These are phyloP conservation scores for Aspergillus hortae DNA, from an alignment of 2,329 filamentous ascomycete genomes.

Conservation along the genomic window DNA sequence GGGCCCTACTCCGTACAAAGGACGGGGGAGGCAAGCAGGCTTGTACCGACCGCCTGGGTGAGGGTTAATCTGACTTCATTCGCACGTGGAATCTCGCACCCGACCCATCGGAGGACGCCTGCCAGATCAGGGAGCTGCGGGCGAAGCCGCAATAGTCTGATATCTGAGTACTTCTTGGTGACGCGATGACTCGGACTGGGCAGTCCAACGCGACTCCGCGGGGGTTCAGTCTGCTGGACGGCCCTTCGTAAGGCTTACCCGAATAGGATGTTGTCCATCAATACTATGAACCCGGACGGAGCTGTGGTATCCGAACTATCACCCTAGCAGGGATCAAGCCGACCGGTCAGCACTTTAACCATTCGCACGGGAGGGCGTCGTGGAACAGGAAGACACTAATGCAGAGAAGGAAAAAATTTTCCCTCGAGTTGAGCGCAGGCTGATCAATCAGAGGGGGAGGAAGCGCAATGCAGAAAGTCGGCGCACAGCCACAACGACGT, in stretches of 20 bases:
- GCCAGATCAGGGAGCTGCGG: neutral
- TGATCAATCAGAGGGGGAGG: neutral
- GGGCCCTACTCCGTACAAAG: too few species aligned
- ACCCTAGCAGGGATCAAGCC: constrained; percentile 4
- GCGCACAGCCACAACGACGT: constrained; percentile 9
- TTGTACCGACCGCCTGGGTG: too few species aligned
- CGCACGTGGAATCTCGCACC: neutral
- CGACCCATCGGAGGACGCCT: neutral
- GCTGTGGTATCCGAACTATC: neutral
- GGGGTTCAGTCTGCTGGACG: neutral
- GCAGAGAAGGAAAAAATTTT: constrained; percentile 8
- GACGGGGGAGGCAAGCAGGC: too few species aligned
- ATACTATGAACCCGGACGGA: neutral
- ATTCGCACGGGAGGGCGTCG: neutral
- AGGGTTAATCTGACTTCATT: too few species aligned
- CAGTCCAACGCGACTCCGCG: neutral
- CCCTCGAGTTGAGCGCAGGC: constrained; percentile 2
- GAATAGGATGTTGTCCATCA: too few species aligned
- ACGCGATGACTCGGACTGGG: too few species aligned
- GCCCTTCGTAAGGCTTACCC: too few species aligned
- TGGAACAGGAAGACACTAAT: neutral
- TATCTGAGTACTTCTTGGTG: too few species aligned
- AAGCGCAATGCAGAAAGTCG: neutral
- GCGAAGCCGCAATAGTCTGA: too few species aligned
- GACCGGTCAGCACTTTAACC: constrained; percentile 9